Evolutionary conservation across 108 stramenopile genomes (phyloP).

Genomic region (Skeletonema tropicum): DNA sequence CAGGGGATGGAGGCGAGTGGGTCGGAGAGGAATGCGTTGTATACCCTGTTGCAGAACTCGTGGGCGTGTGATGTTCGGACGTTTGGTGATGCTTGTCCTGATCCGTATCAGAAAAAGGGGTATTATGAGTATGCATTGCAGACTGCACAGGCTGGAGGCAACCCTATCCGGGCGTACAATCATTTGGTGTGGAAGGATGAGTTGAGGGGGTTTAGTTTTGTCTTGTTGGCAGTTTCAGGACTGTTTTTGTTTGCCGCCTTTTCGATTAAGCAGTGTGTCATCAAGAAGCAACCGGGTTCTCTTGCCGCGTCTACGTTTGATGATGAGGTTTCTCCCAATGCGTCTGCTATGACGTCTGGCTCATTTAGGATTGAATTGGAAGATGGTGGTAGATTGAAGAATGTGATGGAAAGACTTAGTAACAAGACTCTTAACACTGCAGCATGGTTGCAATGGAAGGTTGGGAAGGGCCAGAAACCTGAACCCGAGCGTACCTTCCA

Average conservation of each 20-base stretch:
- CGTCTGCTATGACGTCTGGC: not conserved
- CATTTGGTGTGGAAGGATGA: not conserved
- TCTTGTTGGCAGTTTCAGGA: not conserved
- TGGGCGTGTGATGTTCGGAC: slow-evolving; percentile 53
- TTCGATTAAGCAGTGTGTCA: not conserved
- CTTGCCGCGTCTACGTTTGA: not conserved
- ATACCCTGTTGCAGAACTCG: not conserved
- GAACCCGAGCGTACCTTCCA: not conserved
- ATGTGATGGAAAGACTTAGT: not conserved
- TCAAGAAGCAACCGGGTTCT: not conserved
- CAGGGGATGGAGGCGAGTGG: slow-evolving; percentile 7
- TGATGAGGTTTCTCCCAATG: not conserved
- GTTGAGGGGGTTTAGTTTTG: not conserved
- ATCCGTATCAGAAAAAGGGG: slow-evolving; percentile 53
- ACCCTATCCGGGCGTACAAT: slow-evolving; percentile 1
- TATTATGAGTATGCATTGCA: slow-evolving; percentile 21
- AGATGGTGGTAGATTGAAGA: not conserved
- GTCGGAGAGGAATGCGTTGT: slow-evolving; percentile 15
- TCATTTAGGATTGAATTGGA: not conserved
- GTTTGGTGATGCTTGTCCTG: slow-evolving; percentile 61
- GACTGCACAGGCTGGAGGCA: slow-evolving; percentile 6
- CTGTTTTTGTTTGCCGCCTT: not conserved
- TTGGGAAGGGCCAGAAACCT: not conserved
- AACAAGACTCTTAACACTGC: not conserved
- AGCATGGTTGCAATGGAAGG: not conserved